Conservation (phyloP, 2,329 filamentous ascomycete genomes). For the Fusarium begoniae region DNA sequence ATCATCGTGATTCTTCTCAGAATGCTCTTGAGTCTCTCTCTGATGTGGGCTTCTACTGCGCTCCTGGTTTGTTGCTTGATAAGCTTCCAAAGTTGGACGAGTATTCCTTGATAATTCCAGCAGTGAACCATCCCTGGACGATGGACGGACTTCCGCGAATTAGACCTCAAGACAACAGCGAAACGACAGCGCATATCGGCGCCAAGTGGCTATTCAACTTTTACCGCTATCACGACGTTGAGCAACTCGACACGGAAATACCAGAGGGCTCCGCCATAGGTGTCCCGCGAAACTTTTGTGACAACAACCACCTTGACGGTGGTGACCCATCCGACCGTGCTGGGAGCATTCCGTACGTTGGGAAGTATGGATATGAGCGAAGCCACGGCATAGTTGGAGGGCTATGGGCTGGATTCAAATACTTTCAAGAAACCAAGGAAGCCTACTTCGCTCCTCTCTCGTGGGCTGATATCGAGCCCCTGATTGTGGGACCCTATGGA, state of each 20-base stretch:
- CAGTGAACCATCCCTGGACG: not conserved
- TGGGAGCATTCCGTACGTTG: not conserved
- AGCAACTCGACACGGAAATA: too few species aligned
- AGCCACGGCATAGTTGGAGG: not conserved
- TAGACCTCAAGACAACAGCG: not conserved
- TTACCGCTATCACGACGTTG: not conserved
- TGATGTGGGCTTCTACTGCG: too few species aligned
- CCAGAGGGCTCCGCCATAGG: not conserved
- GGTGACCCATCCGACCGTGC: not conserved
- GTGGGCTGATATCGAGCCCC: not conserved
- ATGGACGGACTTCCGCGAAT: not conserved
- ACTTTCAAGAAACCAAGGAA: not conserved
- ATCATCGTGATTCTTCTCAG: too few species aligned
- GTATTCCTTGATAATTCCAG: not conserved
- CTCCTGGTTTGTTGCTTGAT: not conserved
- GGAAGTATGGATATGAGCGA: not conserved
- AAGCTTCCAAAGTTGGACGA: not conserved
- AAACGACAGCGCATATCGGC: not conserved
- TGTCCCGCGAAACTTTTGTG: not conserved
- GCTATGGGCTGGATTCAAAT: not conserved
- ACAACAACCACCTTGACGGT: not conserved
- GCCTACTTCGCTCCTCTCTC: not conserved
- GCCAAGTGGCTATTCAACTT: not conserved
- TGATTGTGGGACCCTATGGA: not conserved
- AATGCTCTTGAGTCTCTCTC: too few species aligned